Base-by-base conservation (phyloP, 768 basidiomycete species). In the Mycena filopes region DNA sequence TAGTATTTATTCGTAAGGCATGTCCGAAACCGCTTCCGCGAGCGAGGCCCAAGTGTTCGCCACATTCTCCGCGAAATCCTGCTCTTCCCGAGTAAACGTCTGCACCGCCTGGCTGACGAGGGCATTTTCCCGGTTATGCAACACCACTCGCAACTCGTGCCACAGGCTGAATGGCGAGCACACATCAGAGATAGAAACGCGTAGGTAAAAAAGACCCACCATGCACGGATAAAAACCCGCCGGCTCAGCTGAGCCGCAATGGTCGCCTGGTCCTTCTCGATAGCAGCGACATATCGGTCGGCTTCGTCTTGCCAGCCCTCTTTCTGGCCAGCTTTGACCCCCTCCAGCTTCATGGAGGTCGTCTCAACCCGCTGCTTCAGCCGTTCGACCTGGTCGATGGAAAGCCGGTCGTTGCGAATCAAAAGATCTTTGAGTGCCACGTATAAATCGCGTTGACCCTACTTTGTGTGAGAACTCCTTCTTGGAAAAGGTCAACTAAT, bases 111-210 rank as follows among this genome's bases (percentile, higher is more conserved):
- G 83, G 0, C 92, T 91, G 28, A 96, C 78, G 38, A 96, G 83
- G 0, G 92, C 84, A 69, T 95, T 94, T 79, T 98, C 96, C 58
- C 92, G 84, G 68, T 96, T 95, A 76, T 98, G 95, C 47, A 97
- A 80, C 40, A 98, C 90, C 20, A 95, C 93, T 25, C 94, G 89
- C n/a, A 97, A 83, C 76, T 98, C 96, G 71, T 97, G 93, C 95
- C 96, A 98, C 86, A 98, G 87, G 69, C 96, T 95, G 70, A 31
- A 49, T 11, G 49, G 53, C 45, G 40, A 15, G 47, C 38, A 57
- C 66, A 3, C 64, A 38, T 70, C 64, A 64, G 47, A 41, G 43
- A 54, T 59, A 21, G 40, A 31, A 49, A 60, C 45, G 12, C 26
- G 38, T 8, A 33, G 26, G 41, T 7, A 43, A 56, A 46, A 8